These are phyloP conservation scores for Allantophomopsis lycopodina DNA, from an alignment of 2,329 filamentous ascomycete species.

Conservation along the genomic window DNA sequence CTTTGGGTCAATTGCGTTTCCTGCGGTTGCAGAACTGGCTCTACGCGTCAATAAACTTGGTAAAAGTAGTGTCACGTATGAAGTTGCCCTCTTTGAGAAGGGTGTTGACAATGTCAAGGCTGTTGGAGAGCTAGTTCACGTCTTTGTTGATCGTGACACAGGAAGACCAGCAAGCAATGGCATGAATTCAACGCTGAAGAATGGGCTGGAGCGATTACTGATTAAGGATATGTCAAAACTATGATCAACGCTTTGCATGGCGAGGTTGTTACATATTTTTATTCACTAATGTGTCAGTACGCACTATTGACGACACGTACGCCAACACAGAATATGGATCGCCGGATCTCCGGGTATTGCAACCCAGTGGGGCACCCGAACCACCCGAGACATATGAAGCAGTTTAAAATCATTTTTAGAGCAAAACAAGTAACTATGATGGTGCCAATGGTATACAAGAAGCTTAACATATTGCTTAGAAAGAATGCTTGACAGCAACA, in stretches of 20 bases:
- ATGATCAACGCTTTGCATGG: neutral
- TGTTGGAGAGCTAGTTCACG: slow-evolving; percentile 76
- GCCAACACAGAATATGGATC: too few species aligned
- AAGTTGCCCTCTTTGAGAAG: slow-evolving; percentile 73
- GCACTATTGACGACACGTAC: too few species aligned
- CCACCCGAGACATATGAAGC: too few species aligned
- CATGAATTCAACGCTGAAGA: slow-evolving; percentile 45
- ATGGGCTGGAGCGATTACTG: slow-evolving; percentile 42
- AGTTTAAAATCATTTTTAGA: too few species aligned
- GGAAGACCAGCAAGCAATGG: slow-evolving; percentile 52
- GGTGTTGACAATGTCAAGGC: slow-evolving; percentile 63
- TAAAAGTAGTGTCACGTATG: slow-evolving; percentile 78
- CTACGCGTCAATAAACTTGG: slow-evolving; percentile 75
- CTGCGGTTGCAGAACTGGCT: slow-evolving; percentile 67
- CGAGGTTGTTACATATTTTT: too few species aligned
- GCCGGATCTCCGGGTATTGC: too few species aligned
- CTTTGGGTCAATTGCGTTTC: slow-evolving; percentile 70
- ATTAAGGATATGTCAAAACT: slow-evolving; percentile 11
- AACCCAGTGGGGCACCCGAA: too few species aligned
- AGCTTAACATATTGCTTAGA: too few species aligned
- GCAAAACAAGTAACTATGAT: too few species aligned
- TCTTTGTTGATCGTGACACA: slow-evolving; percentile 68
- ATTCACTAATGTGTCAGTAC: too few species aligned
- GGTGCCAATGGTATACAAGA: too few species aligned
- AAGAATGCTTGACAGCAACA: too few species aligned